Evolutionary conservation across 495 filamentous ascomycete genomes (phyloP), one percentile per base, ranked within the genome.

Genomic region (Collariella sp.): DNA sequence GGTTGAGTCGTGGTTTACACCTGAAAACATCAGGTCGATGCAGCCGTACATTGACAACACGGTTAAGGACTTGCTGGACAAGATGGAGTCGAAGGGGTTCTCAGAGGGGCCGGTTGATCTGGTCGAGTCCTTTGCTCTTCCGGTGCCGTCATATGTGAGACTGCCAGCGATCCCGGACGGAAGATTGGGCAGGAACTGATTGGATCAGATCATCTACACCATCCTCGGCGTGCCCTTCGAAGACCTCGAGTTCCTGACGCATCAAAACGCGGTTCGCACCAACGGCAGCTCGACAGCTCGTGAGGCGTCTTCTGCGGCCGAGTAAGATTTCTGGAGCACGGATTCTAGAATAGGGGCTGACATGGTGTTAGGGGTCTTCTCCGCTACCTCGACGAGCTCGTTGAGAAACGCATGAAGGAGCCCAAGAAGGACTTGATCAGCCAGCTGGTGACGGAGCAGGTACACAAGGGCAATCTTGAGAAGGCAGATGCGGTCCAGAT

Each of bases 151-250:
- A 20, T 71, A 73, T 56, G 70, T 74, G 43, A 26, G 62, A 51
- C 43, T 2, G 9, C 16, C 15, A 6, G 7, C 29, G 6, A 2
- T 31, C 7, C 16, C 3, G 13, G 1, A 12, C 11, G 10, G 10
- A 41, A 1, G 39, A 15, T 6, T 9, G 12, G 20, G 24, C 4
- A 29, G 12, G 29, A 16, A 13, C 1, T 40, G 6, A 39, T 10
- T 12, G 22, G 5, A 24, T 9, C 24, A 75, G 72, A 77, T 73
- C 59, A 75, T 77, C 44, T 77, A 77, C 58, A 67, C 67, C 36
- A 71, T 76, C 33, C 65, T 76, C 4, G 73, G 74, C 7, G 70
- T 76, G 19, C 71, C 74, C 2, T 69, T 76, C 40, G 65, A 72
- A n/a, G 74, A 76, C 50, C 67, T 76, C 13, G 63, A 61, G 24